Percentiles rank a stretch among this genome's conserved stretches.
Evolutionary conservation across 2,329 filamentous ascomycete genomes (phyloP).

Genomic region (Bipolaris victoriae): DNA sequence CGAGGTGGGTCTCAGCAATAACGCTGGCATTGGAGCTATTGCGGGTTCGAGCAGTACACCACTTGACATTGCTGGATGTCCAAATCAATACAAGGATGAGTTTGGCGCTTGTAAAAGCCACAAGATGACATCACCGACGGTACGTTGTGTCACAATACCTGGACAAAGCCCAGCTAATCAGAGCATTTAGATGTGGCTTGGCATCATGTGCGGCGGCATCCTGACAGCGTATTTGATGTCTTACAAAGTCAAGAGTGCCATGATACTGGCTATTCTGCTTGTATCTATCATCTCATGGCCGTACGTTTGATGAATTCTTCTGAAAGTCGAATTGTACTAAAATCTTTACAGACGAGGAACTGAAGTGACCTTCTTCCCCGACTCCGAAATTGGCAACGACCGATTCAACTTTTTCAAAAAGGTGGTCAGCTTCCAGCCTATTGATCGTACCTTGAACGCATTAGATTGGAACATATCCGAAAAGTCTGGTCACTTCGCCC

Average conservation of each 20-base stretch:
- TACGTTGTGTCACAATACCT: constrained; percentile 26
- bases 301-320: constrained; percentile 29
- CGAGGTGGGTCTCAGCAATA: constrained; percentile 76
- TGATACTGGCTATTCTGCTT: constrained; percentile 80
- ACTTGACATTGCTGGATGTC: constrained; percentile 77
- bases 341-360: constrained; percentile 61
- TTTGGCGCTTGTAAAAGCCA: constrained; percentile 66
- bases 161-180: constrained; percentile 11
- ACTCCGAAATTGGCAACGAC: constrained; percentile 69
- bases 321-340: constrained; percentile 21
- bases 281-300: constrained; percentile 91
- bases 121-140: constrained; percentile 80
- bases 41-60: constrained; percentile 70
- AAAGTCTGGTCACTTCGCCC: constrained; percentile 75
- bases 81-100: constrained; percentile 55
- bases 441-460: constrained; percentile 70
- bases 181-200: constrained; percentile 71
- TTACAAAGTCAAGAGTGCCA: constrained; percentile 84
- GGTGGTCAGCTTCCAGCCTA: constrained; percentile 80
- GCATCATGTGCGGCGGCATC: constrained; percentile 83
- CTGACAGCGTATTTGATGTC: constrained; percentile 81
- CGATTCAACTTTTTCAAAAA: constrained; percentile 85
- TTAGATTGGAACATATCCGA: constrained; percentile 74
- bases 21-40: constrained; percentile 80
- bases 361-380: constrained; percentile 78